Evolutionary conservation across 768 basidiomycete species (phyloP).

Genomic region (Rhizopogon vulgaris): DNA sequence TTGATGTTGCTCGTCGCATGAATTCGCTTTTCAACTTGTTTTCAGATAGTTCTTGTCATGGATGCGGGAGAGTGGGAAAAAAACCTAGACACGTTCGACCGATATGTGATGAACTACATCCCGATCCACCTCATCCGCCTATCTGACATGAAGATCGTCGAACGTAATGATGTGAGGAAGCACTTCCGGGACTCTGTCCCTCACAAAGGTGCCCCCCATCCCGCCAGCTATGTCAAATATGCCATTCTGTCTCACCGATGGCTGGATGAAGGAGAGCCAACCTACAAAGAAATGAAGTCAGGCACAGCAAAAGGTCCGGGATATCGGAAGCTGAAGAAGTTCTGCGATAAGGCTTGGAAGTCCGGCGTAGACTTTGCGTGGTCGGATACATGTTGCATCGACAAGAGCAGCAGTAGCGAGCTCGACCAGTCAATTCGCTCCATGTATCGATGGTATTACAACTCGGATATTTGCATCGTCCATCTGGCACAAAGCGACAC

Average conservation of each 20-base stretch:
- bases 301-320: constrained; percentile 12
- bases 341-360: constrained; percentile 19
- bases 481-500: constrained; percentile 16
- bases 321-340: constrained; percentile 20
- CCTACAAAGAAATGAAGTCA: constrained; percentile 16
- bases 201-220: no score
- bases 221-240: constrained; percentile 9
- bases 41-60: no score
- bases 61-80: no score
- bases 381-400: constrained; percentile 21
- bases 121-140: not conserved
- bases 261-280: constrained; percentile 14
- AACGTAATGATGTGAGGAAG: not conserved
- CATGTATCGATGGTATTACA: constrained; percentile 8
- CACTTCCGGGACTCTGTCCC: no score
- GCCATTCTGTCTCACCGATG: constrained; percentile 23
- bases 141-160: not conserved
- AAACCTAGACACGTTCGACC: no score
- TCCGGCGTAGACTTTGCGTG: not conserved
- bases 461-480: constrained; percentile 17
- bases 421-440: no score
- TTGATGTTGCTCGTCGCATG: no score
- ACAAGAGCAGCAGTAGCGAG: constrained; percentile 2
- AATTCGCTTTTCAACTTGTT: no score
- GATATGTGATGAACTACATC: not conserved